phyloP scores from a whole-genome alignment of 306 rosid genomes.

The Calophaca sinica region DNA sequence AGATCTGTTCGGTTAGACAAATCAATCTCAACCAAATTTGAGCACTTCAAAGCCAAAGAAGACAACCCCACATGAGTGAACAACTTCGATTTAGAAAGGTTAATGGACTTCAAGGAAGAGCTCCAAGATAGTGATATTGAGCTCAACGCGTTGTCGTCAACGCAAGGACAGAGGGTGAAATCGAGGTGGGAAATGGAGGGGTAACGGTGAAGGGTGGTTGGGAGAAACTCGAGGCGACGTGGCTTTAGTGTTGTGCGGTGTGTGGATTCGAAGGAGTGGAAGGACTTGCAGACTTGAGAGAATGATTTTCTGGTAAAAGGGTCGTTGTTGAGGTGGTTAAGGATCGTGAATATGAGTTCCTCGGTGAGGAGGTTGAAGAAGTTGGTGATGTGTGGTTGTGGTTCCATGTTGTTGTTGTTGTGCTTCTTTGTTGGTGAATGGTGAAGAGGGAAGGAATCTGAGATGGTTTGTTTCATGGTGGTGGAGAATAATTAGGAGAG shows the following conservation, averaged over 20 bases:
- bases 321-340: constrained; percentile 57
- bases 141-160: constrained; percentile 52
- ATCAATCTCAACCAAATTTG: constrained; percentile 62
- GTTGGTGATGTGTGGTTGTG: background rate
- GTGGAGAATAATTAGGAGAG: background rate
- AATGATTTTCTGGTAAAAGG: constrained; percentile 67
- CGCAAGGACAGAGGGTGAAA: constrained; percentile 69
- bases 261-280: constrained; percentile 61
- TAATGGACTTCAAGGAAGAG: constrained; percentile 50
- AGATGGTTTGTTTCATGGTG: no score
- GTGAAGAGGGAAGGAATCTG: no score
- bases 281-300: constrained; percentile 64
- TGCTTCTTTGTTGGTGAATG: background rate
- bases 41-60: constrained; percentile 55
- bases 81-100: constrained; percentile 65
- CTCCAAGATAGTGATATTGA: constrained; percentile 46
- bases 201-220: constrained; percentile 52
- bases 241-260: constrained; percentile 71
- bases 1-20: constrained; percentile 68
- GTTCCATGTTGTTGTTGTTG: background rate
- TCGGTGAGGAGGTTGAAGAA: constrained; percentile 45
- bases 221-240: constrained; percentile 62
- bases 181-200: constrained; percentile 55
- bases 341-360: constrained; percentile 61
- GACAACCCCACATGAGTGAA: constrained; percentile 63